These are phyloP conservation scores for Babesia gibsoni DNA, from an alignment of 169 alveolate genomes.

Conservation along the genomic window DNA sequence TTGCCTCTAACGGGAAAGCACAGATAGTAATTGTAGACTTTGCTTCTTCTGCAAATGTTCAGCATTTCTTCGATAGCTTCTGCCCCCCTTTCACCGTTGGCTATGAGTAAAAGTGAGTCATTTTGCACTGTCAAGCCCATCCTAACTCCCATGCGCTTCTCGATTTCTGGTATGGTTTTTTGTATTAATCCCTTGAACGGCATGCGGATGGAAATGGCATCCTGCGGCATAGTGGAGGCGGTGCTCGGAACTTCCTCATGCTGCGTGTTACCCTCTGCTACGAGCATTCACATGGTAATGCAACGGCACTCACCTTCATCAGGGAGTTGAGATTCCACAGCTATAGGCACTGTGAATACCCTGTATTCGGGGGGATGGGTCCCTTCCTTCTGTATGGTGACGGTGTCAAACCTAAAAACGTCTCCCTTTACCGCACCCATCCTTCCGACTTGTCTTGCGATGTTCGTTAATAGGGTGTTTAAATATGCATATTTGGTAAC, in stretches of 20 bases:
- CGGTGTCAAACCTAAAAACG: conserved; percentile 15
- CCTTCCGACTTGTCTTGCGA: background rate
- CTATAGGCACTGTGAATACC: conserved; percentile 13
- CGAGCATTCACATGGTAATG: background rate
- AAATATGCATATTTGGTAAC: too few relatives aligned
- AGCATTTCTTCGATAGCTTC: conserved; percentile 50
- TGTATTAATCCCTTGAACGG: conserved; percentile 48
- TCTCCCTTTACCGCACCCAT: conserved; percentile 36
- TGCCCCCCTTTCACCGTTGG: conserved; percentile 38
- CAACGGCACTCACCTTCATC: background rate
- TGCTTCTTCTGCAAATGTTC: conserved; percentile 50
- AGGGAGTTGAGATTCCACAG: conserved; percentile 22
- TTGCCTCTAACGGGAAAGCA: conserved; percentile 64
- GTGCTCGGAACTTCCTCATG: background rate
- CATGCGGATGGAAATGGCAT: conserved; percentile 44
- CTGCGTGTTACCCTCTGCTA: background rate
- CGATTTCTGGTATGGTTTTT: conserved; percentile 17
- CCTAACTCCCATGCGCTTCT: conserved; percentile 36
- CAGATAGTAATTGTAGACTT: conserved; percentile 57
- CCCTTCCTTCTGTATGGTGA: conserved; percentile 17
- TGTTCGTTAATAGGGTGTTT: too few relatives aligned
- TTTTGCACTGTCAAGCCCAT: conserved; percentile 31
- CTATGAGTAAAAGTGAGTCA: conserved; percentile 12
- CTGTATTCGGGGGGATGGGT: conserved; percentile 6
- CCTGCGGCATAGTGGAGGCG: background rate